These are phyloP conservation scores for Magnolia sinica DNA, from an alignment of 164 flowering plant genomes.

Conservation along the genomic window DNA sequence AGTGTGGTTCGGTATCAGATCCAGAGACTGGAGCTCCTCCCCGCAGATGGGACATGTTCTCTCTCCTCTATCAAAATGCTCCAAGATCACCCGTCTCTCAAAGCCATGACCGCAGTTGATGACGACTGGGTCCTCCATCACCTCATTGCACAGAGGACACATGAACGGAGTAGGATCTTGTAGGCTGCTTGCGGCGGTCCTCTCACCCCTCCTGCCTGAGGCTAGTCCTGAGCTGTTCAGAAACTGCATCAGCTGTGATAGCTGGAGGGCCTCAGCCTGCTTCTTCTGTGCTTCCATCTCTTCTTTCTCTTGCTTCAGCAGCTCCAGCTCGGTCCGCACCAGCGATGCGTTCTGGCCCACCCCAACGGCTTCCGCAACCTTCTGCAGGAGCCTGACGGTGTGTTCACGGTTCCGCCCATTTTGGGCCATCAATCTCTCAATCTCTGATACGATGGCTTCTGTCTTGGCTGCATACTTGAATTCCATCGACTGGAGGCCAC, in stretches of 20 bases:
- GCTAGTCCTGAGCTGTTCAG: slow-evolving; percentile 16
- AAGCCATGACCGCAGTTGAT: slow-evolving; percentile 25
- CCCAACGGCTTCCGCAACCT: slow-evolving; percentile 22
- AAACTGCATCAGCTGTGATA: slow-evolving; percentile 22
- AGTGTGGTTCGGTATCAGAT: slow-evolving; percentile 17
- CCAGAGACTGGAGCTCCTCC: slow-evolving; percentile 12
- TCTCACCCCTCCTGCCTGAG: not conserved
- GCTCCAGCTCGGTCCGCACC: slow-evolving; percentile 9
- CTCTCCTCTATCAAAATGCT: slow-evolving; percentile 16
- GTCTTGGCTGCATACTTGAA: slow-evolving; percentile 13
- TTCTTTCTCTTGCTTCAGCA: slow-evolving; percentile 23
- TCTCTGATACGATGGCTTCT: slow-evolving; percentile 16
- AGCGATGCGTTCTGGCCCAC: slow-evolving; percentile 1
- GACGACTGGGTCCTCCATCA: slow-evolving; percentile 27
- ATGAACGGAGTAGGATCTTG: slow-evolving; percentile 10
- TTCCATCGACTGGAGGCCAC: slow-evolving; percentile 15
- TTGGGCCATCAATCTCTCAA: slow-evolving; percentile 10
- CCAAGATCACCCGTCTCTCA: slow-evolving; percentile 20
- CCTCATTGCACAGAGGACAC: slow-evolving; percentile 18
- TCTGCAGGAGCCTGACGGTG: slow-evolving; percentile 10
- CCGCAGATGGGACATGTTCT: slow-evolving; percentile 21
- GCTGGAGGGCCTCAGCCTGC: slow-evolving; percentile 25
- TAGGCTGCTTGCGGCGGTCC: not conserved
- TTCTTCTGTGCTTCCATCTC: slow-evolving; percentile 22
- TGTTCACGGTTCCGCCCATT: slow-evolving; percentile 9